phyloP scores from a whole-genome alignment of 2,329 filamentous ascomycete species.

The Aureobasidium sp. region DNA sequence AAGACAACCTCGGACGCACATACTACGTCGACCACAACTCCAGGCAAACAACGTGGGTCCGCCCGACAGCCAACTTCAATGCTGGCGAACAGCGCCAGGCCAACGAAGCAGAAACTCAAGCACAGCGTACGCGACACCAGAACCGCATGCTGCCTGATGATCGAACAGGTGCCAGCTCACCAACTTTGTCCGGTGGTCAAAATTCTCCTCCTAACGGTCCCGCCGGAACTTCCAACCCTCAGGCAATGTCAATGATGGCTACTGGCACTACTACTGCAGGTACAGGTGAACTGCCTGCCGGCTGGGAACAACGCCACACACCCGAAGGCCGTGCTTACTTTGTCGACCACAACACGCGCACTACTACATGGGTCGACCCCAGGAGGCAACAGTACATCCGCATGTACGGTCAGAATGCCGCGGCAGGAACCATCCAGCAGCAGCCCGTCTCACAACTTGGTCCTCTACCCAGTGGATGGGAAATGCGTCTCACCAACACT shows the following conservation, averaged over 20 bases:
- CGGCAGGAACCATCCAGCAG: slow-evolving; percentile 75
- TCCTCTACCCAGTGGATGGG: slow-evolving; percentile 92
- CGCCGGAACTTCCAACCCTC: slow-evolving; percentile 33
- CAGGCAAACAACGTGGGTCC: slow-evolving; percentile 89
- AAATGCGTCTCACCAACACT: slow-evolving; percentile 98
- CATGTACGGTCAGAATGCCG: slow-evolving; percentile 88
- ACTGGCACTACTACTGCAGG: slow-evolving; percentile 91
- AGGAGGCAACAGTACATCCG: slow-evolving; percentile 95
- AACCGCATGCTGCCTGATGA: slow-evolving; percentile 94
- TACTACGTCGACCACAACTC: slow-evolving; percentile 99
- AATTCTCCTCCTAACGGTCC: slow-evolving; percentile 26
- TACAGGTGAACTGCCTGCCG: slow-evolving; percentile 85
- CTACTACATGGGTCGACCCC: slow-evolving; percentile 97
- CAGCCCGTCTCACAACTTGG: slow-evolving; percentile 96
- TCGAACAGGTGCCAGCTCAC: slow-evolving; percentile 85
- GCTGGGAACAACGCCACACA: slow-evolving; percentile 94
- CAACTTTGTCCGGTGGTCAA: slow-evolving; percentile 53
- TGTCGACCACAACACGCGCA: slow-evolving; percentile 96
- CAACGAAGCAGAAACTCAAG: slow-evolving; percentile 82
- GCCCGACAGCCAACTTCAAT: slow-evolving; percentile 71
- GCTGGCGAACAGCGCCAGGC: slow-evolving; percentile 68
- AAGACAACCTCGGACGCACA: slow-evolving; percentile 88
- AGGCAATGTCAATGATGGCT: slow-evolving; percentile 77
- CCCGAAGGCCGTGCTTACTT: slow-evolving; percentile 94
- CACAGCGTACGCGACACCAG: slow-evolving; percentile 87